Evolutionary conservation across 2,329 filamentous ascomycete genomes (phyloP).

Genomic region (Fusarium lyarnte): DNA sequence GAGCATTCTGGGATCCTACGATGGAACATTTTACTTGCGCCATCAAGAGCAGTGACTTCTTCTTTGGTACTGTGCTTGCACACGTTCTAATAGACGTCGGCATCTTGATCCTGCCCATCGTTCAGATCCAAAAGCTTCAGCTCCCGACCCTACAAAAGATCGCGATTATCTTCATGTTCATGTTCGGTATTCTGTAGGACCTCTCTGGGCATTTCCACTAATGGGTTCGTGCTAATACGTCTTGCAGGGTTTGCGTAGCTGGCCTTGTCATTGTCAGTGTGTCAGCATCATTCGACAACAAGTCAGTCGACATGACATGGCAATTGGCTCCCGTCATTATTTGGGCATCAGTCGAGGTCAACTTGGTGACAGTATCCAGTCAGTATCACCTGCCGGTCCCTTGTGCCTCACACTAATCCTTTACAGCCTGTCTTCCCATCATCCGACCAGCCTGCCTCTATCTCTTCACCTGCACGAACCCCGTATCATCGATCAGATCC

Average conservation of each 20-base stretch:
- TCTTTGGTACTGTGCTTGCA: slow-evolving; percentile 30
- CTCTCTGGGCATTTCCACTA: accelerated
- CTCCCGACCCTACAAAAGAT: slow-evolving; percentile 38
- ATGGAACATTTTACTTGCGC: slow-evolving; percentile 34
- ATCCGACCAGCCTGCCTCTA: slow-evolving; percentile 33
- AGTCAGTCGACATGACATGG: slow-evolving; percentile 33
- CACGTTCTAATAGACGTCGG: slow-evolving; percentile 45
- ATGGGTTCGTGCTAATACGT: background rate
- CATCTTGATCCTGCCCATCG: slow-evolving; percentile 43
- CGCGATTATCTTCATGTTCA: slow-evolving; percentile 40
- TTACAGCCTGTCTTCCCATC: slow-evolving; percentile 38
- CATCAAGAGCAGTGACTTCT: slow-evolving; percentile 37
- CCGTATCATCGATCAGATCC: background rate
- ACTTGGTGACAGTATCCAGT: slow-evolving; percentile 38
- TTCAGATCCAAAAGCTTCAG: slow-evolving; percentile 44
- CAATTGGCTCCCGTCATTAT: slow-evolving; percentile 28
- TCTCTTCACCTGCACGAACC: slow-evolving; percentile 17
- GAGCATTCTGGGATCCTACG: slow-evolving; percentile 28
- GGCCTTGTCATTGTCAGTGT: slow-evolving; percentile 30
- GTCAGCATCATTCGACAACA: slow-evolving; percentile 21
- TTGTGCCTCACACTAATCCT: background rate
- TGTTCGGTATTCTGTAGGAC: slow-evolving; percentile 44
- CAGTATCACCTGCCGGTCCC: accelerated
- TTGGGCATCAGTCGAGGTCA: slow-evolving; percentile 39
- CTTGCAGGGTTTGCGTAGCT: slow-evolving; percentile 29